These are phyloP conservation scores for Verticillium dahliae DNA, from an alignment of 2,329 filamentous ascomycete genomes.

Conservation along the genomic window DNA sequence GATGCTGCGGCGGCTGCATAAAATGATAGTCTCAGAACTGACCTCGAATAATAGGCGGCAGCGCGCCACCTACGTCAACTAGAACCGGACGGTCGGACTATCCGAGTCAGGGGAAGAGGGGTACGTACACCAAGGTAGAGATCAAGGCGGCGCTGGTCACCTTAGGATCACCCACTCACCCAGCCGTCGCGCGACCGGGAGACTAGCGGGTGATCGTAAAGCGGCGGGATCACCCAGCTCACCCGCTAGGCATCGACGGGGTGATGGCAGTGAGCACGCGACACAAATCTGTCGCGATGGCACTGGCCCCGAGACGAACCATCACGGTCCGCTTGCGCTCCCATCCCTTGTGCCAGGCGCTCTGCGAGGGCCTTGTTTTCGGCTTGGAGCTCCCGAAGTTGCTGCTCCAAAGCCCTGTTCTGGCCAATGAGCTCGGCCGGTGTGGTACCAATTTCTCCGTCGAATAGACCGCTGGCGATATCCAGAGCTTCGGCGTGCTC, in stretches of 20 bases:
- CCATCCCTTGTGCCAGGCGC: too few relatives aligned
- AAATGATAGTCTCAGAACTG: not conserved
- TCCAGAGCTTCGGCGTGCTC: not conserved
- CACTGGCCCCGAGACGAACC: not conserved
- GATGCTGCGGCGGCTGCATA: not conserved
- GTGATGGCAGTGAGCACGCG: not conserved
- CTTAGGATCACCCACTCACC: not conserved
- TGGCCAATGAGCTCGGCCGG: not conserved
- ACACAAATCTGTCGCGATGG: not conserved
- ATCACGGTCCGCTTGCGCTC: not conserved
- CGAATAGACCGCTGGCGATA: not conserved
- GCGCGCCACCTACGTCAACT: not conserved
- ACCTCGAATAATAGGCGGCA: not conserved
- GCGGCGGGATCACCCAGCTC: conserved; percentile 1
- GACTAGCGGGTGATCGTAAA: not conserved
- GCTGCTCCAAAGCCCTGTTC: not conserved
- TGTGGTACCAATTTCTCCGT: not conserved
- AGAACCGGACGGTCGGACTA: not conserved
- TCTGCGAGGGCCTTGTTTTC: not conserved
- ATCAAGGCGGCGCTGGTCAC: not conserved
- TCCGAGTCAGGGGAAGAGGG: not conserved
- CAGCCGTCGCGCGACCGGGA: not conserved
- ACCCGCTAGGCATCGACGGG: not conserved
- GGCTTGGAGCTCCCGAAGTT: not conserved
- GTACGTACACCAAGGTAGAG: not conserved